Evolutionary conservation across 805 yeast species (phyloP), one percentile per base, ranked within the genome.

Genomic region (Candida vaughaniae): DNA sequence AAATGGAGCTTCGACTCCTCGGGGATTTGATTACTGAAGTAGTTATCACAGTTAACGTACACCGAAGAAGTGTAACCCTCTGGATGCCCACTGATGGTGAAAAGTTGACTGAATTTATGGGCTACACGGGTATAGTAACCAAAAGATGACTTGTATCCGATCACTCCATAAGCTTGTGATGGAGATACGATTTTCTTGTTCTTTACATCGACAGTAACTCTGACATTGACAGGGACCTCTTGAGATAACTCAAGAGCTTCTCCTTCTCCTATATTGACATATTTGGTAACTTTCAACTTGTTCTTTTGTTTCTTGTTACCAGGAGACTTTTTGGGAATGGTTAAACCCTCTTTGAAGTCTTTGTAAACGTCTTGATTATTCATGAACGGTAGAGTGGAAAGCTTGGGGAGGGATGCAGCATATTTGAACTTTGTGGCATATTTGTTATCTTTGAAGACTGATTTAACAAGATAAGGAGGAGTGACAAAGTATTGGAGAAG

Each of bases 401-500:
- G 62, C 51, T 78, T 77, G 25, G 96, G 96, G 40, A 84, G 69
- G 45, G 74, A 77, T 23, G 69, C 66, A 0, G 95, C 96, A 44
- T 76, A 71, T 37, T 70, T 70, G 55, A 85, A 77, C 52, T 77
- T 73, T 25, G 63, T 57, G 17, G 58, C 35, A 23, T 41, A 42
- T 14, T 33, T 32, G 31, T 35, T 43, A 6, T 35, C 35, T 62
- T 49, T 50, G 64, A 88, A 86, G 4, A 82, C 70, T 2, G 80
- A 60, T 42, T 81, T 80, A 14, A 80, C 75, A 29, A 89, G 66
- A 53, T 89, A 86, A 33, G 87, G 84, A 1, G 96, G 96, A 0
- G 96, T 88, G 11, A 88, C 78, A 52, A 86, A 86, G 54, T 66
- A 88, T 54, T 87, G 95, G 39, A 89, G 62, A 26, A 89, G 65